A percentile compares a stretch with the other conserved stretches of the same genome.
Conservation (phyloP, 2,329 filamentous ascomycete species). For the Aspergillus sp. region DNA sequence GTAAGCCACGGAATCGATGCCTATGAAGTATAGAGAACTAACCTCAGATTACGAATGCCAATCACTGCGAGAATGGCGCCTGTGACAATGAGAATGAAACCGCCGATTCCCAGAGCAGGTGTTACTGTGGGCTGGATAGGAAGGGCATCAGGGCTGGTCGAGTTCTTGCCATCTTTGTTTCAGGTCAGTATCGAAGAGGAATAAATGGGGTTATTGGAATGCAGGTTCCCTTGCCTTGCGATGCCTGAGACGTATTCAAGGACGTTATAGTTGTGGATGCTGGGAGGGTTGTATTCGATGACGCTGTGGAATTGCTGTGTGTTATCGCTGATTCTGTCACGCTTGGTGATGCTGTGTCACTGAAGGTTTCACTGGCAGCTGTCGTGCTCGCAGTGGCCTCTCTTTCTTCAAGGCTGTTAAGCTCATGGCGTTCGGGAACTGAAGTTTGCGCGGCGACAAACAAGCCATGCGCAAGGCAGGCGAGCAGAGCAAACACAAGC, state of each 20-base stretch:
- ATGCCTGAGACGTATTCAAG: constrained; percentile 23
- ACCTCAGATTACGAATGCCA: constrained; percentile 78
- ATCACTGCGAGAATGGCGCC: constrained; percentile 73
- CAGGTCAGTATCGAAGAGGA: neutral
- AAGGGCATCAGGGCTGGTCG: constrained; percentile 47
- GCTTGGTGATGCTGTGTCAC: constrained; percentile 9
- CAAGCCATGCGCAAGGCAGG: constrained; percentile 17
- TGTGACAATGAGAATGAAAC: constrained; percentile 71
- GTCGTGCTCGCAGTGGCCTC: constrained; percentile 15
- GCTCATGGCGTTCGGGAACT: constrained; percentile 7
- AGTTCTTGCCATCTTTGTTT: constrained; percentile 22
- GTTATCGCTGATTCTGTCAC: constrained; percentile 14
- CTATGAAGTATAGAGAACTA: constrained; percentile 5
- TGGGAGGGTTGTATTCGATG: constrained; percentile 17
- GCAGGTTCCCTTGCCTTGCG: constrained; percentile 15
- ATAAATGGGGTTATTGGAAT: neutral
- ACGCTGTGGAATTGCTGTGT: constrained; percentile 16
- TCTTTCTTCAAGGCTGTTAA: constrained; percentile 9
- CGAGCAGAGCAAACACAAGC: constrained; percentile 13
- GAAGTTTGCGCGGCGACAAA: constrained; percentile 19
- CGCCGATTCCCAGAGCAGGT: constrained; percentile 77
- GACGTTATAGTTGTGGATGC: constrained; percentile 29
- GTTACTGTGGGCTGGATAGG: constrained; percentile 76
- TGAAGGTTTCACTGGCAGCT: constrained; percentile 12
- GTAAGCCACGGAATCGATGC: constrained; percentile 16